Evolutionary conservation across 1,284 basidiomycete genomes (phyloP).

Genomic region (Apiotrichum brassicae): DNA sequence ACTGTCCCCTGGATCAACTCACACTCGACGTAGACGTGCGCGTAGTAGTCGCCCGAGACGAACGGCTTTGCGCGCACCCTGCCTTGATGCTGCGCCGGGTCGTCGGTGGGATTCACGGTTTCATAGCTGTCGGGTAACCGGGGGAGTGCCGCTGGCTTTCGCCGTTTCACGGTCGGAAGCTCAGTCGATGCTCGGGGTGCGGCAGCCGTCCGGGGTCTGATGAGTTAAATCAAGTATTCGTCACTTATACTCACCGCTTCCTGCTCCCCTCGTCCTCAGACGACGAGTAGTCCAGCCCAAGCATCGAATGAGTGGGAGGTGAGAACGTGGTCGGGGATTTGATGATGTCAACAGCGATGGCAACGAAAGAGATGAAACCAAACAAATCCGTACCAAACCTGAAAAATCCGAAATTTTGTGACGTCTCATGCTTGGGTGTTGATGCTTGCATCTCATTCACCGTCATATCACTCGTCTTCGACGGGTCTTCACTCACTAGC

Average conservation of each 20-base stretch:
- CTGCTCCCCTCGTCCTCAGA: background rate
- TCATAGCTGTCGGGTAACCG: conserved; percentile 2
- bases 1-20: conserved; percentile 5
- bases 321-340: no score
- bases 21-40: conserved; percentile 42
- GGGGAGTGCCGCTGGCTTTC: conserved; percentile 1
- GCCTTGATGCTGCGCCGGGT: conserved; percentile 40
- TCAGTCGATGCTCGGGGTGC: background rate
- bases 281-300: background rate
- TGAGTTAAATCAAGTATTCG: no score
- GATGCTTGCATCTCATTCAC: no score
- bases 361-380: no score
- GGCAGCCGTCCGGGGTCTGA: background rate
- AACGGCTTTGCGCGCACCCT: conserved; percentile 38
- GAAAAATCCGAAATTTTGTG: no score
- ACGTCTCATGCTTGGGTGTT: no score
- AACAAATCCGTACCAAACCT: no score
- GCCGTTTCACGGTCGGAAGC: background rate
- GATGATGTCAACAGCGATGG: no score
- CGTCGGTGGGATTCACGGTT: conserved; percentile 17
- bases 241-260: background rate
- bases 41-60: conserved; percentile 43
- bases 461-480: no score
- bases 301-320: background rate
- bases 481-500: no score